Conservation (phyloP, 225 moss, liverwort and hornwort genomes). For the Physcomitrium patens region DNA sequence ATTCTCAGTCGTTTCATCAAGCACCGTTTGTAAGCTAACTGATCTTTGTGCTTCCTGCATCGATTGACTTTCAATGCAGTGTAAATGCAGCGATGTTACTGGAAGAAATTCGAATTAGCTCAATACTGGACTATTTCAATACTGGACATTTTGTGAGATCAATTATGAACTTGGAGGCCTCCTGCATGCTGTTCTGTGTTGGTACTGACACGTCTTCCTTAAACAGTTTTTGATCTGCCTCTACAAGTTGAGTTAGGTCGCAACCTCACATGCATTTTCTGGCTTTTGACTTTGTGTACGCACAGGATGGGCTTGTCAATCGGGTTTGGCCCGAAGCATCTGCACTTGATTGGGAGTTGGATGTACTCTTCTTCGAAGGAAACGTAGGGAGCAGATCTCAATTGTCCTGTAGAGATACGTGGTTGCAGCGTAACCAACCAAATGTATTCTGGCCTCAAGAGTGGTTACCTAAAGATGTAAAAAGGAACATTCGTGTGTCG, state of each 20-base stretch:
- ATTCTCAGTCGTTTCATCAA: background rate
- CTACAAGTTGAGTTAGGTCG: background rate
- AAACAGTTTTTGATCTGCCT: background rate
- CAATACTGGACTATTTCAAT: too few species aligned
- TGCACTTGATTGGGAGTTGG: slow-evolving; percentile 12
- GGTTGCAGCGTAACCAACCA: slow-evolving; percentile 27
- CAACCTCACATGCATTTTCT: background rate
- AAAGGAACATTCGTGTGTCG: slow-evolving; percentile 25
- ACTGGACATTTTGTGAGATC: background rate
- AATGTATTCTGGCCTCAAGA: slow-evolving; percentile 33
- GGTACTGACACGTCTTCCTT: background rate
- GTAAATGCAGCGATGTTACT: too few species aligned
- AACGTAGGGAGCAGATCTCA: slow-evolving; percentile 1
- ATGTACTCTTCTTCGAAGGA: slow-evolving; percentile 40
- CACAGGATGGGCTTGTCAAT: slow-evolving; percentile 18
- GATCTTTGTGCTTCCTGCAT: background rate
- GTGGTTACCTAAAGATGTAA: slow-evolving; percentile 30
- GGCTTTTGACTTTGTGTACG: background rate
- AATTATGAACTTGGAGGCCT: too few species aligned
- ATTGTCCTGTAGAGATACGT: slow-evolving; percentile 25
- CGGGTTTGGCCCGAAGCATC: slow-evolving; percentile 27
- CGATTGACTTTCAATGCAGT: too few species aligned
- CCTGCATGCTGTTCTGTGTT: background rate
- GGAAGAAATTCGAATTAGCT: too few species aligned
- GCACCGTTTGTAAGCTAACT: slow-evolving; percentile 16